Evolutionary conservation across 2,329 filamentous ascomycete genomes (phyloP).

Genomic region (Boeremia exigua): DNA sequence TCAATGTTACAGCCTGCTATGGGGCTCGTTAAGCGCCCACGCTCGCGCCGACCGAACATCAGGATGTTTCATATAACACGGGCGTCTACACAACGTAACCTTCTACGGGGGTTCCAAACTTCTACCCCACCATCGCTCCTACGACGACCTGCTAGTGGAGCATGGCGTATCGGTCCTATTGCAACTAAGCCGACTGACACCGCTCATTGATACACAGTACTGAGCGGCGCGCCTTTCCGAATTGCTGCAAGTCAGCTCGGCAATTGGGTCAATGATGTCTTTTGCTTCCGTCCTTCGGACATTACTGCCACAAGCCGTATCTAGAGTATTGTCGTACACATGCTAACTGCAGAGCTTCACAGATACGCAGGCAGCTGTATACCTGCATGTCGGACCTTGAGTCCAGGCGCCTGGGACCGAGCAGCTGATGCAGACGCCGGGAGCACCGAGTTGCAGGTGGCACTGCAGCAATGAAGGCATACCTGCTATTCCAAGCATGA

Average conservation of each 20-base stretch:
- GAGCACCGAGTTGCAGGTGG: neutral
- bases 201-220: slow-evolving; percentile 25
- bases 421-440: slow-evolving; percentile 5
- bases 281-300: neutral
- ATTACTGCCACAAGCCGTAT: neutral
- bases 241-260: slow-evolving; percentile 18
- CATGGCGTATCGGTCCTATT: slow-evolving; percentile 32
- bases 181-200: slow-evolving; percentile 27
- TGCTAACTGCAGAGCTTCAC: neutral
- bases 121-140: slow-evolving; percentile 24
- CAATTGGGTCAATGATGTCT: slow-evolving; percentile 4
- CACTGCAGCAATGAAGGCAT: neutral
- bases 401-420: slow-evolving; percentile 7
- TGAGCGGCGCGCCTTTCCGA: slow-evolving; percentile 17
- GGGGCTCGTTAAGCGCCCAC: slow-evolving; percentile 10
- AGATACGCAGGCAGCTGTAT: neutral
- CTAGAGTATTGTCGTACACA: neutral
- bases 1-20: neutral
- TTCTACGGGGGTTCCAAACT: slow-evolving; percentile 16
- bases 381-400: slow-evolving; percentile 1
- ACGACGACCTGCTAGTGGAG: slow-evolving; percentile 20
- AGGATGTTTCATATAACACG: slow-evolving; percentile 9
- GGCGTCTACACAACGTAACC: slow-evolving; percentile 16
- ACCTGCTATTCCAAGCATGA: slow-evolving; percentile 4
- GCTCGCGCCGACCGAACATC: slow-evolving; percentile 8